Evolutionary conservation across 768 basidiomycete species (phyloP), one percentile per base, ranked within the genome.

Genomic region (Auriscalpium vulgare): DNA sequence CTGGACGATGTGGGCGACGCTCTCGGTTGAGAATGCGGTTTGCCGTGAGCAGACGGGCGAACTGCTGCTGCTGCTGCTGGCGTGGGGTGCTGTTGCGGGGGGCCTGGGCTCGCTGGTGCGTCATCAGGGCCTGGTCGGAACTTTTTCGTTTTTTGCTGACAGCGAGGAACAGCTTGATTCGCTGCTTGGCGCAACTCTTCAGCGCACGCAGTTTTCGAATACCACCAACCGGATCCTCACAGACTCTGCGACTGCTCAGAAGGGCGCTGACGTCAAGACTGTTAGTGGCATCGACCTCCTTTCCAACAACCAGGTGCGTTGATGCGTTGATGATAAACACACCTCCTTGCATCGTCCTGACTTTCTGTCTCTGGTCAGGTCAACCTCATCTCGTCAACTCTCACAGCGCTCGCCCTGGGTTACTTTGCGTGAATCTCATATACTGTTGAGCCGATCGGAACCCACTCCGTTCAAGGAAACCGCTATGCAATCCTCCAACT

Each of bases 141-240:
- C 44, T 57, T 38, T 50, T 38, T 57, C 40, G 1, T 6, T 34
- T 3, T 21, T 16, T 17, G 2, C n/a, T 17, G 17, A 43, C 48
- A 34, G 37, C 36, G 17, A 8, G 17, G 4, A 10, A n/a, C 67
- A 90, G 88, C 69, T 92, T 50, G 95, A 97, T 67, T 93, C 90
- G 0, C 45, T 97, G 11, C 74, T 97, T 16, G 95, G 95, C 2
- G 92, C 94, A 6, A 92, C 89, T 6, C 67, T 95, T 1, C 95
- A 97, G 63, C 74, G 78, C 53, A 92, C 91, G 4, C 78, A 84
- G 29, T 95, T 85, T 70, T 85, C 86, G 6, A 71, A 71, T 47
- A 72, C 74, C 19, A 78, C 76, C 59, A 83, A 83, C 62, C 71
- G 78, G 46, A 76, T 97, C 50, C 73, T 91, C 13, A 83, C 85